Evolutionary conservation across 1,284 basidiomycete species (phyloP).

Genomic region (Pisolithus thermaeus): DNA sequence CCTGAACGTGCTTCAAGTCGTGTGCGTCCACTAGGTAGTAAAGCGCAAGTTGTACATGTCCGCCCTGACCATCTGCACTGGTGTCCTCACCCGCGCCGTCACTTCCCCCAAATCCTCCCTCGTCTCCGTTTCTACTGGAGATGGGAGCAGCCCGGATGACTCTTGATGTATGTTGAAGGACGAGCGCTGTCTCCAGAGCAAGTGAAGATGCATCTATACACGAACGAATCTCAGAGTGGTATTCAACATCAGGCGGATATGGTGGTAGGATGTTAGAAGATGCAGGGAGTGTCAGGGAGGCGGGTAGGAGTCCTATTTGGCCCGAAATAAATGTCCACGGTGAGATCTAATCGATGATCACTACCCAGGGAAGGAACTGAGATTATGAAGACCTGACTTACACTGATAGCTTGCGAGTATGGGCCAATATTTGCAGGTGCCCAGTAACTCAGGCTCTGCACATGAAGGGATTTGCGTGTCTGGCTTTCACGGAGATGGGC

Average conservation of each 20-base stretch:
- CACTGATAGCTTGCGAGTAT: slow-evolving; percentile 89
- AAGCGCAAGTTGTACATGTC: slow-evolving; percentile 53
- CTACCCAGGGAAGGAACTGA: slow-evolving; percentile 3
- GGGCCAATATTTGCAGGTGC: slow-evolving; percentile 99
- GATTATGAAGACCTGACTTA: slow-evolving; percentile 33
- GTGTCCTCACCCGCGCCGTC: slow-evolving; percentile 7
- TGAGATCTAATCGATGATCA: slow-evolving; percentile 45
- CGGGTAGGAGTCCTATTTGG: slow-evolving; percentile 88
- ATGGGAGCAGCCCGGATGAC: slow-evolving; percentile 46
- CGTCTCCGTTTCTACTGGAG: slow-evolving; percentile 17
- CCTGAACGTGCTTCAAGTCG: slow-evolving; percentile 39
- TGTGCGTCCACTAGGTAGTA: slow-evolving; percentile 54
- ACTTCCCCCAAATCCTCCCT: slow-evolving; percentile 20
- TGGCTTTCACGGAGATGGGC: slow-evolving; percentile 17
- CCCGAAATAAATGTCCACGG: slow-evolving; percentile 85
- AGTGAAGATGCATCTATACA: slow-evolving; percentile 40
- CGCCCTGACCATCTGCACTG: slow-evolving; percentile 42
- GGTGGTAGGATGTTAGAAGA: not conserved
- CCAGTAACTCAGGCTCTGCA: slow-evolving; percentile 96
- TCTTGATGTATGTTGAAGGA: slow-evolving; percentile 76
- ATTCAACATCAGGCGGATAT: not conserved
- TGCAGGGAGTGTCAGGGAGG: slow-evolving; percentile 62
- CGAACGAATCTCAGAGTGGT: slow-evolving; percentile 1
- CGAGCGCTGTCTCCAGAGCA: slow-evolving; percentile 63
- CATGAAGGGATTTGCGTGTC: slow-evolving; percentile 74